Conservation (phyloP, 192 early-diverging fungal genomes). For the Tieghemiomyces parasiticus region DNA sequence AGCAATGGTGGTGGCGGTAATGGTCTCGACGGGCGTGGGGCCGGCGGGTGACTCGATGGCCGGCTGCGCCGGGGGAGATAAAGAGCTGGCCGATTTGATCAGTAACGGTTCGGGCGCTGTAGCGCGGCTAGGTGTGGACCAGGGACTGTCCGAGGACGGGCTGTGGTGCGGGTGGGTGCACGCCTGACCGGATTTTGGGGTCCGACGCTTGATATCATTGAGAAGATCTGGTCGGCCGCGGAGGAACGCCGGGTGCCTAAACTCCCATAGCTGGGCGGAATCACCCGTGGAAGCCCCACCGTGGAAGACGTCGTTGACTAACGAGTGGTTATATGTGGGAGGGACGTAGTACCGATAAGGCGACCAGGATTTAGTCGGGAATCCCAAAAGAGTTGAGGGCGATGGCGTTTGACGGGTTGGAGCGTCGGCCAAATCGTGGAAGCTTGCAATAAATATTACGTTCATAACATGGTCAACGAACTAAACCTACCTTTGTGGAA, state of each 20-base stretch:
- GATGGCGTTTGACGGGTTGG: not conserved
- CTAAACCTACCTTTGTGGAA: slow-evolving; percentile 52
- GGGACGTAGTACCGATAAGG: not conserved
- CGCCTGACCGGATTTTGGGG: slow-evolving; percentile 14
- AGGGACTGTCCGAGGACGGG: not conserved
- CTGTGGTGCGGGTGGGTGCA: not conserved
- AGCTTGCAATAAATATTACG: no score
- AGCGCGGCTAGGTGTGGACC: not conserved
- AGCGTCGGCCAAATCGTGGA: no score
- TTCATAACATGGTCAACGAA: not conserved
- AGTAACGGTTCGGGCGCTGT: not conserved
- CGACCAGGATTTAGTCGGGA: not conserved
- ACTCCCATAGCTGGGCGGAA: slow-evolving; percentile 76
- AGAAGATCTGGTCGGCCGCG: slow-evolving; percentile 49
- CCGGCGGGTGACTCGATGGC: no score
- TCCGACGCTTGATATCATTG: slow-evolving; percentile 55
- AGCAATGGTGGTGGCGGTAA: not conserved
- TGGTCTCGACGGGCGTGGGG: not conserved
- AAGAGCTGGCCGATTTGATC: not conserved
- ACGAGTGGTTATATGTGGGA: slow-evolving; percentile 12
- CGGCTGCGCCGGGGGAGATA: not conserved
- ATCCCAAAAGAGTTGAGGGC: not conserved
- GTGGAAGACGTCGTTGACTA: slow-evolving; percentile 26
- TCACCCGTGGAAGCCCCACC: slow-evolving; percentile 22
- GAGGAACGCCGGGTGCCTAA: slow-evolving; percentile 73